phyloP scores from a whole-genome alignment of 2,329 filamentous ascomycete species.

The Ilyonectria destructans region DNA sequence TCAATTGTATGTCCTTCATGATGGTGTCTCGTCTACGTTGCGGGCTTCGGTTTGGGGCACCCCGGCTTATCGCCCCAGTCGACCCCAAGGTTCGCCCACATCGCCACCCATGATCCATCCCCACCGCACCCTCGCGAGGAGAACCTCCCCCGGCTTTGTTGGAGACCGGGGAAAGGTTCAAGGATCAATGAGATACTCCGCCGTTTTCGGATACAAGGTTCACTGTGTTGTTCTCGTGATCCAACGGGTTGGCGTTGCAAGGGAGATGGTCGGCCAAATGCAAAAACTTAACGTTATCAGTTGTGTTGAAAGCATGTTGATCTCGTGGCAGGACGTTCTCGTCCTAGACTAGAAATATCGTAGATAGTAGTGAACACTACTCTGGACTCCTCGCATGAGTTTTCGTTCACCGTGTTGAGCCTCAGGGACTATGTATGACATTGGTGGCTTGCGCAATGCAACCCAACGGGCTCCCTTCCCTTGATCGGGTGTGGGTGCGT shows the following conservation, averaged over 20 bases:
- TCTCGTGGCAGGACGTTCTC: neutral
- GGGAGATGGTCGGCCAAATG: neutral
- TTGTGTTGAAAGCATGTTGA: neutral
- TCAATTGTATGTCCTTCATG: conserved; percentile 11
- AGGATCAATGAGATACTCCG: conserved; percentile 2
- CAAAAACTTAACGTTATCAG: neutral
- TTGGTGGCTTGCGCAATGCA: conserved; percentile 1
- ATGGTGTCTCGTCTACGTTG: neutral
- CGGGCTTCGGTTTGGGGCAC: neutral
- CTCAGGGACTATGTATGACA: conserved; percentile 5
- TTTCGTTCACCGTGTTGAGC: conserved; percentile 15
- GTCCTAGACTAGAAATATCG: neutral
- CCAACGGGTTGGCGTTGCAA: conserved; percentile 3
- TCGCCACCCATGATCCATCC: neutral
- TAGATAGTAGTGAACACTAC: neutral
- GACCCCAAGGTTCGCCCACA: conserved; percentile 1
- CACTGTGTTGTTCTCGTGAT: conserved; percentile 18
- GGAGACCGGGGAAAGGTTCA: conserved; percentile 5
- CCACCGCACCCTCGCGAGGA: neutral
- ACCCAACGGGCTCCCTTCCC: neutral
- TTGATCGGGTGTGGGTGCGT: conserved; percentile 11
- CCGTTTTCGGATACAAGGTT: conserved; percentile 15
- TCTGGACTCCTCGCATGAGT: neutral
- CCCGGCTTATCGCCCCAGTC: neutral
- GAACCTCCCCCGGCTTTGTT: conserved; percentile 4